Base-by-base conservation (phyloP, 495 filamentous ascomycete species). In the Penicillium argentinense region DNA sequence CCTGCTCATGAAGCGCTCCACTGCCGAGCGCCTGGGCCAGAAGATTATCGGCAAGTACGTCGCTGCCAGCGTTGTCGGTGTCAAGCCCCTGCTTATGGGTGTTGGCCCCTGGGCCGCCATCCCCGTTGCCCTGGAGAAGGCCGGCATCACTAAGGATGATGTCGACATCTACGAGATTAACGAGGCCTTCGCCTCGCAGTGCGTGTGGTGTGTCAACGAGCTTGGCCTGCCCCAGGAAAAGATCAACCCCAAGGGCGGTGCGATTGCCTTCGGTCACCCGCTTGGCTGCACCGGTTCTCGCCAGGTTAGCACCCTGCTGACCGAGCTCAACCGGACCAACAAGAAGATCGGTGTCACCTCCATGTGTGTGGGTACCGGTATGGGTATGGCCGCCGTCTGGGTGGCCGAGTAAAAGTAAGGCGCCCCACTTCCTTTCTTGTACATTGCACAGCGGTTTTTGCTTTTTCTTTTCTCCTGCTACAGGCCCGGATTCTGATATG, bases 91-190 rank as follows among this genome's bases (percentile, higher is more conserved):
- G 26, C 83, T 97, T 37, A 98, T 98, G 93, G 93, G 93, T 55
- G 73, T 96, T 45, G 93, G 93, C 1, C 93, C 93, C 14, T 96
- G 90, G 86, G 90, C 90, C 66, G 91, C 93, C 23, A 97, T 98
- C 64, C 93, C 93, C 47, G 85, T 91, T 60, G 89, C 88, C 5
- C 83, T 96, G 50, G 76, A 84, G 67, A 91, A 93, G 64, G 87
- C 91, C 3, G 88, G 90, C 30, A 80, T 98, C 50, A 79, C 76
- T 52, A 90, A 87, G 71, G 86, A 92, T 36, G 93, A 97, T 51
- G 89, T 98, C 26, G 95, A 97, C 67, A 88, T 97, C 63, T 98
- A 78, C 63, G 93, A 98, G 82, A 97, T 98, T 78, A 98, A 98
- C 77, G 93, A 98, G 81, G 93, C 93, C 6, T 98, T 98, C 65